Evolutionary conservation across 148 eudicot species (phyloP).

Genomic region (Cornus florida): DNA sequence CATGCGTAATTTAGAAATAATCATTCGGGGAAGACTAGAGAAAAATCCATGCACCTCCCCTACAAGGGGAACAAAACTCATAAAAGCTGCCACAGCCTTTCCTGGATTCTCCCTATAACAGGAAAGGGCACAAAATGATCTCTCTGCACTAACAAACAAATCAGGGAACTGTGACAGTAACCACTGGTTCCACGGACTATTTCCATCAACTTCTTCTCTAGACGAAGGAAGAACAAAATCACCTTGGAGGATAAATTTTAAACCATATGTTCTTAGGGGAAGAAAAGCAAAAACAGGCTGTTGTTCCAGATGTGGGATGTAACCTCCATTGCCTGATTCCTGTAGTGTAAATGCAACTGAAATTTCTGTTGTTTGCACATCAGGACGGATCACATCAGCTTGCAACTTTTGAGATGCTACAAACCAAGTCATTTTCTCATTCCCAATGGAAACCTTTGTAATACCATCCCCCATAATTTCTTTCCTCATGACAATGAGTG

Average conservation of each 20-base stretch:
- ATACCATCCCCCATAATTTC: constrained; percentile 76
- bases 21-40: constrained; percentile 78
- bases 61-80: constrained; percentile 88
- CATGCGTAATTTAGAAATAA: constrained; percentile 75
- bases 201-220: constrained; percentile 96
- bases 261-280: constrained; percentile 90
- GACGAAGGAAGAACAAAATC: constrained; percentile 99
- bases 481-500: constrained; percentile 69
- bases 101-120: constrained; percentile 68
- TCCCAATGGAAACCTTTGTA: constrained; percentile 66
- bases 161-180: constrained; percentile 80
- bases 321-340: constrained; percentile 59
- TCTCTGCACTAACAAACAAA: constrained; percentile 77
- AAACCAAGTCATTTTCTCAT: constrained; percentile 80
- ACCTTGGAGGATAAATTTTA: constrained; percentile 92
- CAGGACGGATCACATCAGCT: constrained; percentile 61
- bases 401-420: constrained; percentile 62
- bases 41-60: constrained; percentile 98
- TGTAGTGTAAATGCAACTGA: constrained; percentile 84
- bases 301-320: constrained; percentile 62
- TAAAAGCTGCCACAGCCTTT: constrained; percentile 70
- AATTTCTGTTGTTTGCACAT: constrained; percentile 75
- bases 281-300: constrained; percentile 98
- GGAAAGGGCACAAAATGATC: constrained; percentile 65
- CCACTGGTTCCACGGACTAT: constrained; percentile 99